Percentiles rank a stretch among this genome's conserved stretches.
Evolutionary conservation across 306 rosid genomes (phyloP).

Genomic region (Corylus heterophylla): DNA sequence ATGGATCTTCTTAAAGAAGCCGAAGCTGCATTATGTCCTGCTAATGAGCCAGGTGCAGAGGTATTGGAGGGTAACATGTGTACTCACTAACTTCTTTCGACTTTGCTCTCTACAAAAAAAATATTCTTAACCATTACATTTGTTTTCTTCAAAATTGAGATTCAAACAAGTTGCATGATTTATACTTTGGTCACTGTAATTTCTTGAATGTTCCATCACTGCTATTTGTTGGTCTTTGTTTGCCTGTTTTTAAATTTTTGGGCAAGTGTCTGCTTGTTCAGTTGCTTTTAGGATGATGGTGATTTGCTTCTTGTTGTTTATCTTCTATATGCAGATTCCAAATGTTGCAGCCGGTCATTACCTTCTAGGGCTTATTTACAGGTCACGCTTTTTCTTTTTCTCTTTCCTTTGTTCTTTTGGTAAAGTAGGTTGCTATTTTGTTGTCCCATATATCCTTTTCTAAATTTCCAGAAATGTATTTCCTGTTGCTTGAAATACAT

Average conservation of each 20-base stretch:
- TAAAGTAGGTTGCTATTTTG: neutral
- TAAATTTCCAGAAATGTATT: neutral
- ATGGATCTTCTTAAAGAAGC: conserved; percentile 93
- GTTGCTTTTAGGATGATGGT: conserved; percentile 18
- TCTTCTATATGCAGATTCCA: conserved; percentile 67
- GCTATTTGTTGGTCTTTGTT: neutral
- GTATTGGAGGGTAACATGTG: conserved; percentile 36
- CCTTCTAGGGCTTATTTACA: conserved; percentile 91
- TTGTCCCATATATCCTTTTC: neutral
- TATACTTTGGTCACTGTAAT: too few species aligned
- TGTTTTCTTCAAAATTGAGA: neutral
- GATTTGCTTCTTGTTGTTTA: conserved; percentile 22
- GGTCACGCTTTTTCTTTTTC: conserved; percentile 45
- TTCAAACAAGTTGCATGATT: conserved; percentile 7
- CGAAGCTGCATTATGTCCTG: conserved; percentile 83
- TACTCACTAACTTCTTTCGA: neutral
- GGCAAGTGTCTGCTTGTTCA: neutral
- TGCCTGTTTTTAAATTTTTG: neutral
- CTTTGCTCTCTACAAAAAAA: neutral
- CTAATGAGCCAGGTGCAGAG: conserved; percentile 81
- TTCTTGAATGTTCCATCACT: too few species aligned
- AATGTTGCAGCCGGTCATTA: conserved; percentile 97
- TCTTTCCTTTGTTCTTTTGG: too few species aligned
- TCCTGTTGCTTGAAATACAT: neutral
- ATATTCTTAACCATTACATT: neutral